phyloP scores from a whole-genome alignment of 1,139 yeast species.

The Debaryomyces psychrophilus region DNA sequence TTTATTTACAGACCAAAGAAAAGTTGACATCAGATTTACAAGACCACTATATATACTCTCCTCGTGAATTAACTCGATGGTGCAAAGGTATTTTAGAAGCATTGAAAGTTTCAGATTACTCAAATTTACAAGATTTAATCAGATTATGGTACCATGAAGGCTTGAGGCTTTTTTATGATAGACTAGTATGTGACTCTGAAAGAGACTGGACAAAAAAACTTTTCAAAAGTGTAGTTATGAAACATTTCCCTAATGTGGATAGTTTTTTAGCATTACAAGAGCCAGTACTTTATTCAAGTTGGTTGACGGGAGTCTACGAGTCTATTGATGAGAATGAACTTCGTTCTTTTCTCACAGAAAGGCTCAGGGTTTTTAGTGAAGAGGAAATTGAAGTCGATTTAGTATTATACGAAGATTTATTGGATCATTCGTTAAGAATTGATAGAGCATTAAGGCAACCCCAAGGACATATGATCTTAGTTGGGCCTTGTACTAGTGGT shows the following conservation, averaged over 20 bases:
- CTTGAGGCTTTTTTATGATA: slow-evolving; percentile 72
- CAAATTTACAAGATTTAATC: slow-evolving; percentile 48
- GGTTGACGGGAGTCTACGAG: slow-evolving; percentile 70
- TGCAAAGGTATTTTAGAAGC: slow-evolving; percentile 73
- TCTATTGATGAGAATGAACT: slow-evolving; percentile 58
- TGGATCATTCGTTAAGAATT: slow-evolving; percentile 76
- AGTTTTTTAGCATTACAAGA: slow-evolving; percentile 34
- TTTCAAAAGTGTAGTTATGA: slow-evolving; percentile 39
- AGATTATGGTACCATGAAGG: slow-evolving; percentile 86
- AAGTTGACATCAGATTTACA: slow-evolving; percentile 40
- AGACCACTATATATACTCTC: slow-evolving; percentile 77
- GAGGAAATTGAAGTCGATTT: slow-evolving; percentile 69
- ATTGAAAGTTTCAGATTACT: slow-evolving; percentile 39
- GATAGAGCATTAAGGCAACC: slow-evolving; percentile 83
- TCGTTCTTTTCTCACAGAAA: slow-evolving; percentile 57
- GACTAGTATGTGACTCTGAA: slow-evolving; percentile 56
- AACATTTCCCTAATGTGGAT: slow-evolving; percentile 53
- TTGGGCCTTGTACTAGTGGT: slow-evolving; percentile 88
- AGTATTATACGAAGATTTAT: slow-evolving; percentile 67
- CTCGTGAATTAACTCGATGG: slow-evolving; percentile 93
- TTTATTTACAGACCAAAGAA: slow-evolving; percentile 53
- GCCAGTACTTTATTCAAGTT: slow-evolving; percentile 70
- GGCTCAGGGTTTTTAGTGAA: slow-evolving; percentile 74
- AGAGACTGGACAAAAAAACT: slow-evolving; percentile 54
- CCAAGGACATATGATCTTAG: slow-evolving; percentile 87